Evolutionary conservation across 306 rosid species (phyloP), one percentile per base, ranked within the genome.

Genomic region (Alnus glutinosa): DNA sequence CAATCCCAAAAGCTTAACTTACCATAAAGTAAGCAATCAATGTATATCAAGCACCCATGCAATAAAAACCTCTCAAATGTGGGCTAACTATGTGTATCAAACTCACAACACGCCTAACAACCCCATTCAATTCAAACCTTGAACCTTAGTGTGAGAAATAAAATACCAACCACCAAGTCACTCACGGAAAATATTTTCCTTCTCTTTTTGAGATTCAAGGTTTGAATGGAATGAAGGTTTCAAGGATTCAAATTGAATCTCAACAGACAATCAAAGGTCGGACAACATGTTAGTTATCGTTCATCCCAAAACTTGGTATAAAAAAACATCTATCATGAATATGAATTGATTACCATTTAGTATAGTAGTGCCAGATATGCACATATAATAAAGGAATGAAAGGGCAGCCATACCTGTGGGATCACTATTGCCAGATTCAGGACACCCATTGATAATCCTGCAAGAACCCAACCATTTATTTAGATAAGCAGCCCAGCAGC

Each of bases 401-500:
- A 52, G 70, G 74, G 78, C 73, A 77, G 62, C 71, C 81, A 63
- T 90, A 95, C 99, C 97, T 91, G 98, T 28, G 98, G 97, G 85
- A 95, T 50, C 66, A 93, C 98, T 71, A 91, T 87, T 80, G 98
- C 96, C 79, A 93, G 90, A 88, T 93, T 95, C 81, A 95, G 88
- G 72, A 95, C 91, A 84, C 97, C 99, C 96, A 88, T 89, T 63
- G 99, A 95, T 84, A 93, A 89, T 76, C 98, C 97, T 95, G 91
- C 80, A 85, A 86, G 75, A 79, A 67, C 80, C 77, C 79, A 82
- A 79, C 44, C 74, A 57, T 64, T 70, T 78, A 57, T 64, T 70
- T 78, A 76, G 61, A 77, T 79, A 78, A 76, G 82, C 74, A 78
- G 8, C 57, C 74, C 46, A 72, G 61, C 44, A 72, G 51, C 59